Base-by-base conservation (phyloP, 495 filamentous ascomycete species). In the Tuber indicum region DNA sequence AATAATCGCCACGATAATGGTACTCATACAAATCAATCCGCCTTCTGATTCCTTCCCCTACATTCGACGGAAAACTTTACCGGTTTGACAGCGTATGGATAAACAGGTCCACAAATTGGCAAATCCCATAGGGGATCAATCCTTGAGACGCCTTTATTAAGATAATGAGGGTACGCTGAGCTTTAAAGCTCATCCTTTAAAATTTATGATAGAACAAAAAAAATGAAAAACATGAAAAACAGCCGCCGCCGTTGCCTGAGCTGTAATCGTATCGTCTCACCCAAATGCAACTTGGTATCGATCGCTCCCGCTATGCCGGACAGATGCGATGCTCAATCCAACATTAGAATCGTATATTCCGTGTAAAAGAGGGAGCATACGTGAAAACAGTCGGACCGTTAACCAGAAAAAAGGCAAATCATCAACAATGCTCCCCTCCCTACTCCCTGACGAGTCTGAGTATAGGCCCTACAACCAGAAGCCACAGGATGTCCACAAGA, bases 401-500 rank as follows among this genome's bases (percentile, higher is more conserved):
- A 16, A 6, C 52, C n/a, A 62, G n/a, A 62, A 66, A 66, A 66
- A 36, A 62, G 26, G 26, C 58, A 66, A 66, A 36, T 36, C 26
- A 66, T 58, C 23, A 26, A 6, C 41, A 75, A 41, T 36, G 10
- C 10, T 44, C 19, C 73, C 41, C 36, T 42, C 62, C 32, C 32
- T 72, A 80, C 62, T 23, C 71, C 71, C 32, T 45, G 44, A 80
- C 17, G 71, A 80, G 41, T 42, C 62, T 76, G 46, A 80, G 26
- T 1, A 82, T 3, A 39, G 74, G 73, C 8, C 71, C 73, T 32
- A 79, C 42, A 17, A 82, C 47, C 62, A 78, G 44, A 46, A 82
- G 21, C 62, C 75, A 74, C n/a, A 75, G 8, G 49, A 82, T 36
- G 39, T 76, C 81, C 77, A 72, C 41, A 39, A 77, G 10, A 14